phyloP scores from a whole-genome alignment of 306 rosid species.

The Gleditsia sinensis region DNA sequence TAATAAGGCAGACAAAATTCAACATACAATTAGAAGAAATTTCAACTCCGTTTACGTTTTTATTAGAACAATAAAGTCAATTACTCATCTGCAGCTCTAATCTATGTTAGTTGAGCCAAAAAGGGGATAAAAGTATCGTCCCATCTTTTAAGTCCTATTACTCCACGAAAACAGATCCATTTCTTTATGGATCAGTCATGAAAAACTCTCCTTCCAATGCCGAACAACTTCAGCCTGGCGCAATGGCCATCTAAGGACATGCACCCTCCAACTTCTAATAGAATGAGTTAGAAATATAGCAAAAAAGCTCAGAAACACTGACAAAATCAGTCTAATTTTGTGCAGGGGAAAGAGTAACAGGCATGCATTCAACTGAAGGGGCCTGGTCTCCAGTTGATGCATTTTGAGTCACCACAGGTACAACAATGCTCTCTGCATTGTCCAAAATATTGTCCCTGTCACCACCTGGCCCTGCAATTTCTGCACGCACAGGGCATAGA shows the following conservation, averaged over 20 bases:
- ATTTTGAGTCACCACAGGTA: constrained; percentile 24
- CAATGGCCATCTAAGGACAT: constrained; percentile 32
- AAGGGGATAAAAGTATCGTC: background rate
- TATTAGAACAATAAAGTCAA: background rate
- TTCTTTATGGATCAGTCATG: constrained; percentile 33
- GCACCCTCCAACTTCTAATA: constrained; percentile 30
- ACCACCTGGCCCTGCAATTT: constrained; percentile 39
- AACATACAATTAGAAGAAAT: background rate
- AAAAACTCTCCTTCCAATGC: constrained; percentile 33
- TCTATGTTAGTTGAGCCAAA: constrained; percentile 2
- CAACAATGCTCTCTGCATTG: constrained; percentile 52
- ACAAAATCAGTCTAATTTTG: constrained; percentile 40
- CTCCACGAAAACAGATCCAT: constrained; percentile 16
- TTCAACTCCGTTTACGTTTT: background rate
- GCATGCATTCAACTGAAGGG: constrained; percentile 18
- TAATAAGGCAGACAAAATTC: background rate
- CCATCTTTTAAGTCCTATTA: constrained; percentile 24
- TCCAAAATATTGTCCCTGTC: constrained; percentile 49
- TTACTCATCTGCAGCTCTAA: constrained; percentile 15
- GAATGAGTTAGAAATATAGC: constrained; percentile 49
- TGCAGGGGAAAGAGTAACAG: constrained; percentile 34
- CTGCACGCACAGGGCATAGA: constrained; percentile 54
- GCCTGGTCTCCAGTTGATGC: constrained; percentile 25
- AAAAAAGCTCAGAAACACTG: constrained; percentile 28
- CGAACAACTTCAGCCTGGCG: constrained; percentile 23